Conservation (phyloP, 768 basidiomycete genomes). For the Leccinum broughii region DNA sequence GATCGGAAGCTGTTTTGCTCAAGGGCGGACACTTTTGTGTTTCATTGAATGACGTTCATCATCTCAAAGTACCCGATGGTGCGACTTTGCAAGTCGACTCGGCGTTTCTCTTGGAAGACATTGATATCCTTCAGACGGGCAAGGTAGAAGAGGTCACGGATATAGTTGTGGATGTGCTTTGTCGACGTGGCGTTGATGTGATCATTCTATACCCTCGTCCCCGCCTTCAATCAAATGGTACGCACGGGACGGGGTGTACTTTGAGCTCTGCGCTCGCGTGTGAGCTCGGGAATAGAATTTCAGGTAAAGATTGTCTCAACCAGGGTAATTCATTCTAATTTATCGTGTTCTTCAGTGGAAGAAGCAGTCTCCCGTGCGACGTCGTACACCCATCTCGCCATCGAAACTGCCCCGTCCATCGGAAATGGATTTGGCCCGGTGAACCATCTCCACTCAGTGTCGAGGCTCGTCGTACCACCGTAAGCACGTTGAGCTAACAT, state of each 20-base stretch:
- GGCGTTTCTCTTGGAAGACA: conserved; percentile 52
- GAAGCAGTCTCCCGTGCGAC: conserved; percentile 63
- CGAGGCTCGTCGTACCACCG: conserved; percentile 50
- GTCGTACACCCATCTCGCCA: conserved; percentile 73
- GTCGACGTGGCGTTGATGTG: conserved; percentile 32
- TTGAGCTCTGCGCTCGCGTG: conserved; percentile 81
- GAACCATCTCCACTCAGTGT: conserved; percentile 75
- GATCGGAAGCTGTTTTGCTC: conserved; percentile 62
- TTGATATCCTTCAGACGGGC: conserved; percentile 54
- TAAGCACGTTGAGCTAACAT: conserved; percentile 38
- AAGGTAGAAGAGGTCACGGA: conserved; percentile 12
- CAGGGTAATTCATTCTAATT: no score
- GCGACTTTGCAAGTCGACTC: conserved; percentile 38
- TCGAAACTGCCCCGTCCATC: conserved; percentile 63
- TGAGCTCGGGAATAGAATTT: conserved; percentile 51
- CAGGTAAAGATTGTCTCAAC: conserved; percentile 35
- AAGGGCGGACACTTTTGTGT: conserved; percentile 81
- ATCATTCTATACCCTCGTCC: conserved; percentile 60
- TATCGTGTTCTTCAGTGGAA: conserved; percentile 38
- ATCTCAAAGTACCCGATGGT: conserved; percentile 30
- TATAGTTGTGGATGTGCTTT: conserved; percentile 62
- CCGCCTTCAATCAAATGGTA: conserved; percentile 64
- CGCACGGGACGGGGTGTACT: conserved; percentile 94
- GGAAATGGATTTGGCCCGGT: conserved; percentile 83
- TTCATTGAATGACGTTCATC: conserved; percentile 45